Evolutionary conservation across 192 early-diverging fungal species (phyloP).

Genomic region (Bifiguratus adelaidae): DNA sequence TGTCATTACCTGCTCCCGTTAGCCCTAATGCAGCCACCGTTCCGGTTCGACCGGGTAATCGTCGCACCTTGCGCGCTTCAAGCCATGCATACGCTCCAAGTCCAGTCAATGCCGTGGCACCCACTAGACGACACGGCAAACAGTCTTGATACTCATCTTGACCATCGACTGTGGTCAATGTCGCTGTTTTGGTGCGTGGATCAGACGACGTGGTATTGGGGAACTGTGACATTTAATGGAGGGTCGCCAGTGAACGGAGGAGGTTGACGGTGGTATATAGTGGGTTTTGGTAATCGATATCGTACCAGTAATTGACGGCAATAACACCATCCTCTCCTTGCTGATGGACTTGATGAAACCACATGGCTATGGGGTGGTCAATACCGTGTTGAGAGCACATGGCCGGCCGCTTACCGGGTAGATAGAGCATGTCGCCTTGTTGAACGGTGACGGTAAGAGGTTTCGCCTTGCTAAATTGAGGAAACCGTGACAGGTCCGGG

Average conservation of each 20-base stretch:
- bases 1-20: slow-evolving; percentile 13
- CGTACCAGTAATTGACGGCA: slow-evolving; percentile 45
- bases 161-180: too few relatives aligned
- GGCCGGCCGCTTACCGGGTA: slow-evolving; percentile 24
- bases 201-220: too few relatives aligned
- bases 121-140: slow-evolving; percentile 19
- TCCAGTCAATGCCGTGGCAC: slow-evolving; percentile 12
- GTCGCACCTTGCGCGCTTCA: slow-evolving; percentile 8
- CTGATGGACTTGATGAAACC: slow-evolving; percentile 43
- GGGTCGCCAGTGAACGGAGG: slow-evolving; percentile 11
- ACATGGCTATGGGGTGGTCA: slow-evolving; percentile 13
- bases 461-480: slow-evolving; percentile 23
- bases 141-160: slow-evolving; percentile 23
- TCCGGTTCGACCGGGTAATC: slow-evolving; percentile 4
- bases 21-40: slow-evolving; percentile 18
- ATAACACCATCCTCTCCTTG: slow-evolving; percentile 35
- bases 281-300: slow-evolving; percentile 24
- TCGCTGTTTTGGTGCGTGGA: too few relatives aligned
- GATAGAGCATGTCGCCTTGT: slow-evolving; percentile 38
- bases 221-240: too few relatives aligned
- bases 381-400: not conserved
- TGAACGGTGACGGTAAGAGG: slow-evolving; percentile 26
- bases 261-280: slow-evolving; percentile 13
- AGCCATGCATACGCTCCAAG: slow-evolving; percentile 17
- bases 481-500: slow-evolving; percentile 23